These are phyloP conservation scores for Eutrema heterophyllum DNA, from an alignment of 345 rosid genomes.

Conservation along the genomic window DNA sequence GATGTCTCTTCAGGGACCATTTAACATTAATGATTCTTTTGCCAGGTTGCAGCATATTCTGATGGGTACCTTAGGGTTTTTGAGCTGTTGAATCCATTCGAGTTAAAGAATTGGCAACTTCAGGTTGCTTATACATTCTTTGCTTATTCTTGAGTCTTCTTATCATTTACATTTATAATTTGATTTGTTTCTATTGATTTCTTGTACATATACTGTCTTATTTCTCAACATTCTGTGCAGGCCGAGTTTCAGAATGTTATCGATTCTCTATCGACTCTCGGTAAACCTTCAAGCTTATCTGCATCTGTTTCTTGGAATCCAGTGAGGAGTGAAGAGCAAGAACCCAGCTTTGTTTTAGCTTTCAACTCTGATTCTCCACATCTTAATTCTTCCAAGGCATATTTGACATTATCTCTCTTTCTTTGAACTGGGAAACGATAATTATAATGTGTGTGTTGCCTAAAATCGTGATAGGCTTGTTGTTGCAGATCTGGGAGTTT, in stretches of 20 bases:
- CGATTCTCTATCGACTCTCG: conserved; percentile 62
- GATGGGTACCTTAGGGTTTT: conserved; percentile 72
- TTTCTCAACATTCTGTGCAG: conserved; percentile 26
- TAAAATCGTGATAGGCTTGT: conserved; percentile 13
- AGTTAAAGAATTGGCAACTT: conserved; percentile 85
- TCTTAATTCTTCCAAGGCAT: conserved; percentile 75
- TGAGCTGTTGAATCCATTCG: conserved; percentile 75
- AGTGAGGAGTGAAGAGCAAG: conserved; percentile 53
- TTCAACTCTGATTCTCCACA: conserved; percentile 68
- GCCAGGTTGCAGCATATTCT: conserved; percentile 70
- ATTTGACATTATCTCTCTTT: not conserved
- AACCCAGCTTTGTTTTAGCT: conserved; percentile 76
- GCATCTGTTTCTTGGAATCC: conserved; percentile 92
- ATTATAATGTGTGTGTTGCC: not conserved
- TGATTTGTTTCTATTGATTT: not conserved
- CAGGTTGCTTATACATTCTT: no score
- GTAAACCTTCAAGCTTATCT: conserved; percentile 55
- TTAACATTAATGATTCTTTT: not conserved
- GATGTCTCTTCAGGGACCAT: not conserved
- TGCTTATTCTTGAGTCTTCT: not conserved
- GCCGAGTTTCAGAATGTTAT: conserved; percentile 89
- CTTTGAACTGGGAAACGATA: not conserved
- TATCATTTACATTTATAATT: not conserved
- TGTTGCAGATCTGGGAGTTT: conserved; percentile 86
- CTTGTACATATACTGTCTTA: not conserved